Evolutionary conservation across 169 alveolate genomes (phyloP), one percentile per base, ranked within the genome.

Genomic region (Plasmodium reichenowi): DNA sequence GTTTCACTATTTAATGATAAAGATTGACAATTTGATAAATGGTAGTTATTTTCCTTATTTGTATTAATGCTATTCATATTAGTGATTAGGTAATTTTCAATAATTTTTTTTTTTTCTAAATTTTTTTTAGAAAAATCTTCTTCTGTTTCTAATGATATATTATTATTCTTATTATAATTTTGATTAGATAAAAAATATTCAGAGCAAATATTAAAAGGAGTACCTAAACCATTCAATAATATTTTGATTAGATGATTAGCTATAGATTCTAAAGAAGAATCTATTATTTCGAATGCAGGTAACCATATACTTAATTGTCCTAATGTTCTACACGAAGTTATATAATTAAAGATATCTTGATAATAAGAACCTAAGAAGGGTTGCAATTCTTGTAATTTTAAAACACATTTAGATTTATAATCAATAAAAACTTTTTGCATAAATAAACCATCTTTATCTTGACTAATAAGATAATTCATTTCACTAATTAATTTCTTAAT

Each of bases 231-330:
- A 48, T 68, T 80, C 32, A 80, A n/a, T 47, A 80, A 56, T 67
- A 80, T 68, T 67, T 80, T 66, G 29, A 80, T 56, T 68, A 80
- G 70, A 80, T 70, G 68, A 54, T 80, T 80, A 47, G 90, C 90
- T 68, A 80, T 45, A 7, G 29, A 32, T 68, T 80, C 90, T 62
- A 80, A 72, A 29, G 90, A 80, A 10, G 43, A 67, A 38, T 71
- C 70, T 80, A 32, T 80, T 32, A 29, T 58, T 70, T 80, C 73
- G 45, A 80, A 68, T 32, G 80, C 80, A 17, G 90, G 90, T 32
- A 80, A 68, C 90, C 90, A 80, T 47, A 80, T 67, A 68, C 90
- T 80, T 38, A 80, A 32, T 68, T 80, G 90, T 48, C 90, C 90
- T 80, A 80, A 80, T 10, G 90, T 80, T 70, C 90, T 80, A 32